Conservation (phyloP, 805 yeast genomes). For the Brettanomyces nanus region DNA sequence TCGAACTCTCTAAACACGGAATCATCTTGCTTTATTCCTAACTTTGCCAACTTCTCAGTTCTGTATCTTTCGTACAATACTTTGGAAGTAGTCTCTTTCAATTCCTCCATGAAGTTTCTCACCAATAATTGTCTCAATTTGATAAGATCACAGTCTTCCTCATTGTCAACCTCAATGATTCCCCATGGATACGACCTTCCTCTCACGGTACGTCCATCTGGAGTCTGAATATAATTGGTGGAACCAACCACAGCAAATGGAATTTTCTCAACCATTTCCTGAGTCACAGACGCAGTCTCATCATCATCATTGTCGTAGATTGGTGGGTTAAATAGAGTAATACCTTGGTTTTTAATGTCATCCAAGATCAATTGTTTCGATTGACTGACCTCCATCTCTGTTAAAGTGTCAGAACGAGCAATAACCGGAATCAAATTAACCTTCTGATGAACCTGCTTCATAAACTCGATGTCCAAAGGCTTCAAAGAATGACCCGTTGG, state of each 20-base stretch:
- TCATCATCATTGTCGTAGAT: slow-evolving; percentile 71
- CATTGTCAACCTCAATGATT: slow-evolving; percentile 88
- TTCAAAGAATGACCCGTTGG: slow-evolving; percentile 94
- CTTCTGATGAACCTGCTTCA: slow-evolving; percentile 81
- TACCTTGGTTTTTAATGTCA: slow-evolving; percentile 68
- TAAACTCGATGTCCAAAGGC: slow-evolving; percentile 80
- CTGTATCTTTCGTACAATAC: slow-evolving; percentile 83
- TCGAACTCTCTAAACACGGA: slow-evolving; percentile 91
- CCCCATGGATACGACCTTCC: slow-evolving; percentile 98
- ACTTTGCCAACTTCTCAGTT: slow-evolving; percentile 63
- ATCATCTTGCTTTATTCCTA: slow-evolving; percentile 91
- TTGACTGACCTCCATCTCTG: slow-evolving; percentile 70
- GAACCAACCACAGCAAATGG: slow-evolving; percentile 97
- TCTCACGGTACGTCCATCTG: slow-evolving; percentile 75
- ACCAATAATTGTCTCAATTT: slow-evolving; percentile 81
- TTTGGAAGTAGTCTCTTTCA: slow-evolving; percentile 76
- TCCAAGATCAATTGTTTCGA: slow-evolving; percentile 73
- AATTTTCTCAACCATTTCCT: slow-evolving; percentile 56
- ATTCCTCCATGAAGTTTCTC: slow-evolving; percentile 88
- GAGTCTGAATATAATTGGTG: slow-evolving; percentile 55
- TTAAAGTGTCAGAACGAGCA: slow-evolving; percentile 89
- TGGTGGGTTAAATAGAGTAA: slow-evolving; percentile 71
- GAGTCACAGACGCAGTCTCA: slow-evolving; percentile 61
- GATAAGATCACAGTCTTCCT: slow-evolving; percentile 86
- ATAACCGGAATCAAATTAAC: slow-evolving; percentile 92